Base-by-base conservation (phyloP, 768 basidiomycete genomes). In the Rubroboletus pulcherrimus region DNA sequence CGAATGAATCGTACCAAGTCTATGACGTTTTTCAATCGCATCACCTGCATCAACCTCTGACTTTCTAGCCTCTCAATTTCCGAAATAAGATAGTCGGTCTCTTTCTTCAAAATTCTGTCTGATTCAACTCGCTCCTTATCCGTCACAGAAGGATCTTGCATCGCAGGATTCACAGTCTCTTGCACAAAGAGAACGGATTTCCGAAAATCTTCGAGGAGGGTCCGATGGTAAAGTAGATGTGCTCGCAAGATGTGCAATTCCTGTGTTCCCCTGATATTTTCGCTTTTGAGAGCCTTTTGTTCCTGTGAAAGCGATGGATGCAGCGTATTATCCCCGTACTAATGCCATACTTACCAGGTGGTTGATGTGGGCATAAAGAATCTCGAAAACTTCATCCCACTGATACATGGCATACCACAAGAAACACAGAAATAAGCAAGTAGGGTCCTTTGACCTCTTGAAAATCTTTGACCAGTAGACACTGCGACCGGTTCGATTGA, bases 381-480 rank as follows among this genome's bases (percentile, higher is more conserved):
- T 60, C 63, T 84, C 82, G 31, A 84, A 72, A 4, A 80, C 71
- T 62, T 85, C 82, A 52, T 85, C 84, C 82, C 84, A 85, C 2
- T 81, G 74, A 59, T 85, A 85, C 21, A 84, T 66, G 1, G 80
- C 77, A 60, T 83, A 82, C 84, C 84, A 85, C 44, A 85, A 65
- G 29, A 78, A 71, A 40, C 78, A 74, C 7, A 85, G 59, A 43
- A 84, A 71, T 9, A 84, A 61, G 53, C 83, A 82, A 0, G 82
- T 85, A 7, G 83, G 80, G 54, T 84, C 83, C 5, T 68, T 71
- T 48, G 50, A 60, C 6, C 19, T 53, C 0, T 29, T 0, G 17
- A 69, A 72, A n/a, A 63, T 61, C 34, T 71, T 71, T 24, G 55
- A 56, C 68, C 69, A 71, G 48, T 71, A 73, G 41, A 73, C 71